Percentiles rank a stretch among this genome's conserved stretches.
Evolutionary conservation across 2,329 filamentous ascomycete species (phyloP).

Genomic region (Ceratocystis cubensis): DNA sequence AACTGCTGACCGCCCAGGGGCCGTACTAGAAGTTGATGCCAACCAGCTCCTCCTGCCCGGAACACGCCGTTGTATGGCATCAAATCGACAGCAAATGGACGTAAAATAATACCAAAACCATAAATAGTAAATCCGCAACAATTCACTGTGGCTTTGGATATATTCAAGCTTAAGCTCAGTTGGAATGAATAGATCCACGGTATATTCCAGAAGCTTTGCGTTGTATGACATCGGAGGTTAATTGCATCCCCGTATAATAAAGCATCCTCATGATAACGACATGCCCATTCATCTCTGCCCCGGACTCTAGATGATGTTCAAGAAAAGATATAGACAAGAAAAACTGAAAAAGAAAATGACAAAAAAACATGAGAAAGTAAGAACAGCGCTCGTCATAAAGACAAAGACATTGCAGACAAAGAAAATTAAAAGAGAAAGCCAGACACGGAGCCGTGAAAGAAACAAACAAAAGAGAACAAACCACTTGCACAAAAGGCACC

Average conservation of each 20-base stretch:
- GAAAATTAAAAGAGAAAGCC: background rate
- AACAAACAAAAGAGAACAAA: background rate
- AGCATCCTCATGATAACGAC: background rate
- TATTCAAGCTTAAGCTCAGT: no score
- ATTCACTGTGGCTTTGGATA: no score
- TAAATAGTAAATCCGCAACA: no score
- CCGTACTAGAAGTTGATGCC: no score
- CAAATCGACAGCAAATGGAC: no score
- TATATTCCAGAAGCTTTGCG: no score
- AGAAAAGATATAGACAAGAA: constrained; percentile 11
- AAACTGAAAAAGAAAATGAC: background rate
- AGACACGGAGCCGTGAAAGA: background rate
- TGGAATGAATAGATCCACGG: no score
- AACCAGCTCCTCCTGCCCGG: no score
- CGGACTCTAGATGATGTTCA: background rate
- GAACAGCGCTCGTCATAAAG: constrained; percentile 1
- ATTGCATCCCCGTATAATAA: background rate
- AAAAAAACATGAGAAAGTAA: background rate
- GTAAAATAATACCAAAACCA: no score
- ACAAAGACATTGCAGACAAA: constrained; percentile 2
- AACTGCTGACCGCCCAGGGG: no score
- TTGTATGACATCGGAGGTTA: no score
- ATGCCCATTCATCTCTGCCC: background rate
- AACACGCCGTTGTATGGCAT: no score
- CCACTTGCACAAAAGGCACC: background rate